Conservation (phyloP, 352 stramenopile genomes). For the Globisporangium iwayamae region DNA sequence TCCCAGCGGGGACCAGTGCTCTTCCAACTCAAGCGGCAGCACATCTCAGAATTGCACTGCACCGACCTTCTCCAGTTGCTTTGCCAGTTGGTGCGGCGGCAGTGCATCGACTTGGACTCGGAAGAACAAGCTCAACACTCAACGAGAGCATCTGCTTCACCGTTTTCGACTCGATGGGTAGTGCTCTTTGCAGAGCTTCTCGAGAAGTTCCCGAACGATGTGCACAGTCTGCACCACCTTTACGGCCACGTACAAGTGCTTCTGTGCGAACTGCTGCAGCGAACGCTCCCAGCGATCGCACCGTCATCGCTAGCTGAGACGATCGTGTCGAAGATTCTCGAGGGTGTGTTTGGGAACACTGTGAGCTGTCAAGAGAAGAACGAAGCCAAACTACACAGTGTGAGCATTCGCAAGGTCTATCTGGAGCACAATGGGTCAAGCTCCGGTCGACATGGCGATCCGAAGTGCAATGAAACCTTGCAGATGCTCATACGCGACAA, state of each 20-base stretch:
- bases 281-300: slow-evolving; percentile 19
- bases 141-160: not conserved
- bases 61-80: slow-evolving; percentile 32
- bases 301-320: not conserved
- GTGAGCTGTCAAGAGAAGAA: too few relatives aligned
- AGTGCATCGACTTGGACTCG: not conserved
- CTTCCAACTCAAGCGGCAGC: slow-evolving; percentile 35
- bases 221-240: not conserved
- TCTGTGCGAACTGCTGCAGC: slow-evolving; percentile 28
- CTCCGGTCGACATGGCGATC: not conserved
- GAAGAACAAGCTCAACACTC: not conserved
- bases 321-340: slow-evolving; percentile 11
- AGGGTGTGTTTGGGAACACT: not conserved
- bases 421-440: not conserved
- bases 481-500: slow-evolving; percentile 17
- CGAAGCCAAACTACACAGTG: not conserved
- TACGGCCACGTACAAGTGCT: slow-evolving; percentile 23
- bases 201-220: slow-evolving; percentile 11
- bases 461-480: slow-evolving; percentile 27
- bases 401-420: not conserved
- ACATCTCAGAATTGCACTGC: slow-evolving; percentile 26
- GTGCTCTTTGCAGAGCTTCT: slow-evolving; percentile 23
- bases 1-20: slow-evolving; percentile 25
- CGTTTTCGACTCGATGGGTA: slow-evolving; percentile 29
- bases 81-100: slow-evolving; percentile 17